Conservation (phyloP, 345 rosid species). For the Ailanthus altissimus region DNA sequence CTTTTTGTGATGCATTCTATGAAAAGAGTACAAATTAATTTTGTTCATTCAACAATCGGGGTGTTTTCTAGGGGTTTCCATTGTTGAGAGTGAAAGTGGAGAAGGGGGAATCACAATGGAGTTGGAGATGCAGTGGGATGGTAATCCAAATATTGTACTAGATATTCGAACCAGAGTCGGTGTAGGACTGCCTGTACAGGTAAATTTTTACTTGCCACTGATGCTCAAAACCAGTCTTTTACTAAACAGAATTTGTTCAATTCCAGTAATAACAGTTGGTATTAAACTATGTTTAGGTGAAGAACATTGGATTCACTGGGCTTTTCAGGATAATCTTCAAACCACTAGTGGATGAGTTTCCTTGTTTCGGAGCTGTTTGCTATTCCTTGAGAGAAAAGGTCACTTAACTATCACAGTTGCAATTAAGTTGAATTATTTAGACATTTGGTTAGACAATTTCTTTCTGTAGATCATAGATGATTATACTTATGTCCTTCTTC, state of each 20-base stretch:
- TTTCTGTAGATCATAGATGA: neutral
- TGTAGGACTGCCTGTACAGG: constrained; percentile 78
- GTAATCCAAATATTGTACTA: constrained; percentile 74
- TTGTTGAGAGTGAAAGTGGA: constrained; percentile 57
- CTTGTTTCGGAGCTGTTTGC: constrained; percentile 86
- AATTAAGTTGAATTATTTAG: no score
- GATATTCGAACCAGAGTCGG: constrained; percentile 76
- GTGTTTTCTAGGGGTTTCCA: constrained; percentile 57
- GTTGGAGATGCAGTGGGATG: constrained; percentile 96
- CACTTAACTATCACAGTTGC: neutral
- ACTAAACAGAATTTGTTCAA: no score
- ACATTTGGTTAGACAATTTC: neutral
- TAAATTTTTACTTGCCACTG: constrained; percentile 25
- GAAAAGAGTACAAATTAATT: neutral
- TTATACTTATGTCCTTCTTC: neutral
- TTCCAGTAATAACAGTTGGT: no score
- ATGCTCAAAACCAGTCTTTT: no score
- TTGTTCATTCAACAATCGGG: neutral
- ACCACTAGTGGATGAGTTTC: constrained; percentile 78
- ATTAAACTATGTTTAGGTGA: constrained; percentile 77
- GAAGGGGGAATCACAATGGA: constrained; percentile 66
- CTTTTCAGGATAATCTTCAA: constrained; percentile 91
- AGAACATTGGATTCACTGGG: constrained; percentile 87
- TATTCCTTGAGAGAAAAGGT: constrained; percentile 85
- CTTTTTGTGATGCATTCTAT: neutral